Evolutionary conservation across 306 rosid genomes (phyloP).

Genomic region (Gynostemma pentaphyllum): DNA sequence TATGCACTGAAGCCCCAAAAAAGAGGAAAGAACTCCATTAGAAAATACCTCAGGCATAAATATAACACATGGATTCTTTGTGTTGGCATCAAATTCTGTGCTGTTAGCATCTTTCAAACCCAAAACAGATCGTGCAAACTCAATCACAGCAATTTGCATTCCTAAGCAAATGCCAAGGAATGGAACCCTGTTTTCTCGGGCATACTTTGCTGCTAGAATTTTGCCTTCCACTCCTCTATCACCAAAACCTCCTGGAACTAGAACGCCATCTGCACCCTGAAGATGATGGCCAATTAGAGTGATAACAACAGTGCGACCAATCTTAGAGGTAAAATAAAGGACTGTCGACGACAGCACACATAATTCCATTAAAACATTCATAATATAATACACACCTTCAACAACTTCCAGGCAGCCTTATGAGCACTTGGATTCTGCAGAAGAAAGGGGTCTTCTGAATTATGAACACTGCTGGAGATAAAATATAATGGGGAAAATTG

Average conservation of each 20-base stretch:
- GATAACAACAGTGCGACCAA: not conserved
- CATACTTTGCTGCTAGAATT: constrained; percentile 85
- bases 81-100: constrained; percentile 64
- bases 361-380: not conserved
- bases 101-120: constrained; percentile 74
- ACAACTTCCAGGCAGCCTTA: constrained; percentile 40
- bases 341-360: not conserved
- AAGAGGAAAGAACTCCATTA: not conserved
- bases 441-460: not conserved
- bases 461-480: not conserved
- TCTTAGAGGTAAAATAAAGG: not conserved
- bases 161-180: constrained; percentile 88
- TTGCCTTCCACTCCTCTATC: constrained; percentile 90
- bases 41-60: constrained; percentile 82
- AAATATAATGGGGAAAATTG: not conserved
- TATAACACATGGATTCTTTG: constrained; percentile 81
- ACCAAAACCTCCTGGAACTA: constrained; percentile 97
- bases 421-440: constrained; percentile 33
- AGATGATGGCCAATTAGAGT: constrained; percentile 13
- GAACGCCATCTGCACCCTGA: constrained; percentile 84
- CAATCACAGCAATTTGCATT: constrained; percentile 92
- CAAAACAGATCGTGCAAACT: constrained; percentile 70
- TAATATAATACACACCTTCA: constrained; percentile 22
- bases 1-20: constrained; percentile 5
- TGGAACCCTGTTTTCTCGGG: constrained; percentile 67